Evolutionary conservation across 2,329 filamentous ascomycete species (phyloP).

Genomic region (Falciphora oryzae): DNA sequence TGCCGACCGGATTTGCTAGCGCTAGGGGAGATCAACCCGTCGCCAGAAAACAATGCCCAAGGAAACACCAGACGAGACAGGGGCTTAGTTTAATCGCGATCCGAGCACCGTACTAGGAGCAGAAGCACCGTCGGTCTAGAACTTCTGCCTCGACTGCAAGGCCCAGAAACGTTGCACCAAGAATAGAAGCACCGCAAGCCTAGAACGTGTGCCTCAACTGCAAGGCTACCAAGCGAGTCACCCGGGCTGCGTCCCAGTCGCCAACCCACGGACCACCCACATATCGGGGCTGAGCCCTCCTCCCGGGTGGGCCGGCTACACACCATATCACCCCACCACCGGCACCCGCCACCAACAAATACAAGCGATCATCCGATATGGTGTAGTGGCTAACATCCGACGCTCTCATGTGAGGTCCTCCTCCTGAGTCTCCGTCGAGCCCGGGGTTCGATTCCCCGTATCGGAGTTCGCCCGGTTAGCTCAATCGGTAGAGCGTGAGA

Average conservation of each 20-base stretch:
- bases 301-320: neutral
- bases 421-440: slow-evolving; percentile 4
- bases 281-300: neutral
- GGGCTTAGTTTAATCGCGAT: too few species aligned
- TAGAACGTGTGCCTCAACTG: neutral
- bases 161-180: neutral
- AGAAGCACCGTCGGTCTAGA: too few species aligned
- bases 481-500: slow-evolving; percentile 71
- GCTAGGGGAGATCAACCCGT: neutral
- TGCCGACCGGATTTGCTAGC: neutral
- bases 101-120: too few species aligned
- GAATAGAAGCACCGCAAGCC: too few species aligned
- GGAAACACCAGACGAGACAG: too few species aligned
- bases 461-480: slow-evolving; percentile 45
- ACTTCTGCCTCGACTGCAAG: neutral
- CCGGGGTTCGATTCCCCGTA: slow-evolving; percentile 13
- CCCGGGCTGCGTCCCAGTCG: neutral
- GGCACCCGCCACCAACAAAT: neutral
- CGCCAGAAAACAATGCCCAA: too few species aligned
- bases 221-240: neutral
- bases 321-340: neutral
- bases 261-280: too few species aligned
- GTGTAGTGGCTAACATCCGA: slow-evolving; percentile 11
- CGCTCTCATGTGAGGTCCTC: neutral
- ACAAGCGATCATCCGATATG: slow-evolving; percentile 9